Conservation (phyloP, 371 early-diverging fungal genomes). For the Mortierella sp. region DNA sequence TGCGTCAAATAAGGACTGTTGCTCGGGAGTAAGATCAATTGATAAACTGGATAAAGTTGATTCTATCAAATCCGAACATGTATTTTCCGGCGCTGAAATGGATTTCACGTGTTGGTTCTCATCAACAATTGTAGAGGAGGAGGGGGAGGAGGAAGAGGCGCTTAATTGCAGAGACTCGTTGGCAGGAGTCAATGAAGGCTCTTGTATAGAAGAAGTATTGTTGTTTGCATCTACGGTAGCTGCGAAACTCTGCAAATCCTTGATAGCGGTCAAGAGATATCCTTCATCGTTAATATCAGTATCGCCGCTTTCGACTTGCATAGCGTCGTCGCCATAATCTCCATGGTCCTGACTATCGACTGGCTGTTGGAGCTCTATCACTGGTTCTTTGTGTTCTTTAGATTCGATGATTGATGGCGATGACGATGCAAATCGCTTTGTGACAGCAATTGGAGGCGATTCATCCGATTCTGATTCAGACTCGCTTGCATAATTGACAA, state of each 20-base stretch:
- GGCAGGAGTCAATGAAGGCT: background rate
- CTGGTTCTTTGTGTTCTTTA: background rate
- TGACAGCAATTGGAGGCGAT: background rate
- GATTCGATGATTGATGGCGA: background rate
- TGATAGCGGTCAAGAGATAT: constrained; percentile 28
- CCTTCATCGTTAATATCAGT: background rate
- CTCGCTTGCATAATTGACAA: constrained; percentile 7
- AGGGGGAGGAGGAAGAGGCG: no score
- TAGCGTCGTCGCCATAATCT: background rate
- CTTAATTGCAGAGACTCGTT: background rate
- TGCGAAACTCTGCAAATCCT: constrained; percentile 40
- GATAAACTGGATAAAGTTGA: background rate
- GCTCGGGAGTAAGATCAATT: constrained; percentile 15
- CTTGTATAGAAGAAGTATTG: background rate
- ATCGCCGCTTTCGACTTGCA: background rate
- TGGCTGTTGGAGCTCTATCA: background rate
- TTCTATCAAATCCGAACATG: background rate
- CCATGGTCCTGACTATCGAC: background rate
- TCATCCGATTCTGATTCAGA: constrained; percentile 15
- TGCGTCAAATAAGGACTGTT: constrained; percentile 22
- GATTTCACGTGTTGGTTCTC: background rate
- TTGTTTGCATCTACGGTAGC: constrained; percentile 12
- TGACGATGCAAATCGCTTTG: background rate
- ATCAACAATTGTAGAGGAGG: background rate
- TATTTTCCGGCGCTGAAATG: background rate